phyloP scores from a whole-genome alignment of 1,284 basidiomycete genomes.

The Athelia psychrophila region DNA sequence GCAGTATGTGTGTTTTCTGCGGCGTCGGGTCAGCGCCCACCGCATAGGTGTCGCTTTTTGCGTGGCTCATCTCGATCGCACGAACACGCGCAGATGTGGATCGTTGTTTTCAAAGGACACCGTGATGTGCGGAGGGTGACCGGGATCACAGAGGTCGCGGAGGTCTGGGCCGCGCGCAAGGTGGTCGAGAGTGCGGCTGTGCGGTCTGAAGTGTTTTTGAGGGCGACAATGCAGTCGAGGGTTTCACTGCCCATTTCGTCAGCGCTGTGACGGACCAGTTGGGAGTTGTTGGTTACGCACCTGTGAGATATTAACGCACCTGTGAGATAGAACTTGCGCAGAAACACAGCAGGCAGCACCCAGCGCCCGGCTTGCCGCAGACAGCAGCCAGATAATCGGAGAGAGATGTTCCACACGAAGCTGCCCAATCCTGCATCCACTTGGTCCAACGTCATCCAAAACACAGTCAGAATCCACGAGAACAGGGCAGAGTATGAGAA shows the following conservation, averaged over 20 bases:
- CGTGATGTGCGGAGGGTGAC: conserved; percentile 41
- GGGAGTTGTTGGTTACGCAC: conserved; percentile 27
- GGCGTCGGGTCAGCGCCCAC: background rate
- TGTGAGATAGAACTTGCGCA: conserved; percentile 52
- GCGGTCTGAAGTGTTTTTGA: conserved; percentile 43
- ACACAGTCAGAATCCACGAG: conserved; percentile 41
- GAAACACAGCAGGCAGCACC: conserved; percentile 49
- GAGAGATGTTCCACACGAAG: conserved; percentile 12
- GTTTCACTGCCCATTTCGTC: conserved; percentile 31
- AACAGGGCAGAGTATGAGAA: conserved; percentile 47
- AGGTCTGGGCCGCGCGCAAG: conserved; percentile 37
- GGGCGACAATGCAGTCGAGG: conserved; percentile 49
- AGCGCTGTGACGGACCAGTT: background rate
- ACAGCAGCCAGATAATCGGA: conserved; percentile 24
- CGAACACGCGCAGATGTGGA: conserved; percentile 48
- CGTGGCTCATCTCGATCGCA: conserved; percentile 58
- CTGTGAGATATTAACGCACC: too few species aligned
- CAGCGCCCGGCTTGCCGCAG: conserved; percentile 31
- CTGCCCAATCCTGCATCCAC: background rate
- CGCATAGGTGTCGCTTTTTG: too few species aligned
- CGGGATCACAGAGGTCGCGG: conserved; percentile 40
- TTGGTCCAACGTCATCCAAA: conserved; percentile 25
- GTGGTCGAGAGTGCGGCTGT: conserved; percentile 43
- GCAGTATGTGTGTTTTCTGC: conserved; percentile 68
- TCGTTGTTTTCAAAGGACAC: conserved; percentile 34